Conservation (phyloP, 1,284 basidiomycete genomes). For the Moesziomyces parantarcticus region DNA sequence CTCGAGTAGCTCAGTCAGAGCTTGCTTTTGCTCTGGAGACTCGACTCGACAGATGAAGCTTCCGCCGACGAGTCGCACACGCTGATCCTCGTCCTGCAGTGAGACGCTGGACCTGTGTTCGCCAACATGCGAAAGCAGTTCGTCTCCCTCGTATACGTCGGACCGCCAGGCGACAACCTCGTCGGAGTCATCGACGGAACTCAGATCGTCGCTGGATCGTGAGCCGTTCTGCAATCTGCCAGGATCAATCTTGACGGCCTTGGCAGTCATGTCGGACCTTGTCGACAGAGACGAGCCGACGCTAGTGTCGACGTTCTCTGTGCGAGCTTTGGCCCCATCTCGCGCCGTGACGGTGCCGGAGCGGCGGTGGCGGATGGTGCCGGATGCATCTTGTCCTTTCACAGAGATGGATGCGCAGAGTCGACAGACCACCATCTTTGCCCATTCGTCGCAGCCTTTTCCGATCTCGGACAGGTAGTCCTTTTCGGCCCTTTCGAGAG, state of each 20-base stretch:
- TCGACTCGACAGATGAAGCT: conserved; percentile 48
- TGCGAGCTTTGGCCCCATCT: conserved; percentile 15
- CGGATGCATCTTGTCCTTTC: not conserved
- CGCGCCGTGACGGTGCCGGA: conserved; percentile 41
- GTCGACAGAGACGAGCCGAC: conserved; percentile 39
- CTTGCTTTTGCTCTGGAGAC: conserved; percentile 25
- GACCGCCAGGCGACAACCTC: conserved; percentile 37
- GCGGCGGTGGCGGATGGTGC: conserved; percentile 12
- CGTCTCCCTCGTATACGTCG: conserved; percentile 46
- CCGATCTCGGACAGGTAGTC: conserved; percentile 42
- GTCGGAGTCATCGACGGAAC: not conserved
- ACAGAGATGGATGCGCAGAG: conserved; percentile 34
- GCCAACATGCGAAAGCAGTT: conserved; percentile 35
- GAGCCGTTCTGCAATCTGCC: not conserved
- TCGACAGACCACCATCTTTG: conserved; percentile 52
- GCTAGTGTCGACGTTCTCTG: conserved; percentile 1
- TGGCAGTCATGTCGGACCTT: conserved; percentile 45
- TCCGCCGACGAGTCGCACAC: conserved; percentile 49
- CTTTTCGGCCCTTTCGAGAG: conserved; percentile 46
- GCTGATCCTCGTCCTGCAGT: conserved; percentile 28
- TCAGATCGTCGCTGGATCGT: not conserved
- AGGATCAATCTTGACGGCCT: conserved; percentile 24
- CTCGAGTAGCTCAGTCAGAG: conserved; percentile 35
- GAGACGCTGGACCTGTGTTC: conserved; percentile 29
- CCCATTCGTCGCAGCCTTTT: conserved; percentile 51